Evolutionary conservation across 2,329 filamentous ascomycete species (phyloP).

Genomic region (Paraphaeosphaeria minitans): DNA sequence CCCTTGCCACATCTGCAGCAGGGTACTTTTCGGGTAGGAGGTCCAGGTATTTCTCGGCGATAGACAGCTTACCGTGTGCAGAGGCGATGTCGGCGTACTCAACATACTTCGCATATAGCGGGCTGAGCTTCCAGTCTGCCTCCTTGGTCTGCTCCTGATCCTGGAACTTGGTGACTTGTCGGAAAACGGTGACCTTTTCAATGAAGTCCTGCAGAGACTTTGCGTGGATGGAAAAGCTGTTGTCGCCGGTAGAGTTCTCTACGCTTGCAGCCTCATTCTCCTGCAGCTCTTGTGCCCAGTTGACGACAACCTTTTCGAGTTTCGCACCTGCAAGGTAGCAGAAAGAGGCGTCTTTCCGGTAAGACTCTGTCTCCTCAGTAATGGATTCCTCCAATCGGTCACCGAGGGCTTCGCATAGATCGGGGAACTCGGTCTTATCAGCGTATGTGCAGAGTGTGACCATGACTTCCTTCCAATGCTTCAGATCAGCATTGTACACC

Average conservation of each 20-base stretch:
- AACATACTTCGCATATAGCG: slow-evolving; percentile 91
- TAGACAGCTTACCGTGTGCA: slow-evolving; percentile 81
- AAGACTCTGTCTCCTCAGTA: slow-evolving; percentile 54
- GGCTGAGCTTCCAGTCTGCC: slow-evolving; percentile 85
- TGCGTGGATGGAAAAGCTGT: slow-evolving; percentile 89
- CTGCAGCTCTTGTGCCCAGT: slow-evolving; percentile 89
- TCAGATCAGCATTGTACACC: slow-evolving; percentile 91
- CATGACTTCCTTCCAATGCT: slow-evolving; percentile 97
- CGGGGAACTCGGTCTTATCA: slow-evolving; percentile 85
- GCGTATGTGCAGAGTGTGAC: slow-evolving; percentile 95
- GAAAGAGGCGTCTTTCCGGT: slow-evolving; percentile 89
- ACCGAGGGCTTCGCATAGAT: slow-evolving; percentile 92
- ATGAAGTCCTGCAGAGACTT: slow-evolving; percentile 89
- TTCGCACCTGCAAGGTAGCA: slow-evolving; percentile 96
- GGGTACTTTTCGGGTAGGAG: slow-evolving; percentile 83
- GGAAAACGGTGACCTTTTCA: slow-evolving; percentile 97
- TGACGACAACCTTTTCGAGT: slow-evolving; percentile 92
- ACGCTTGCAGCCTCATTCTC: slow-evolving; percentile 80
- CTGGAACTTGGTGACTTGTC: slow-evolving; percentile 88
- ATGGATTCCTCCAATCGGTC: slow-evolving; percentile 81
- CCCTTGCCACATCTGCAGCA: slow-evolving; percentile 83
- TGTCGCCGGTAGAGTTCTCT: slow-evolving; percentile 71
- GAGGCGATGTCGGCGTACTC: slow-evolving; percentile 97
- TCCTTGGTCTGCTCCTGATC: slow-evolving; percentile 74
- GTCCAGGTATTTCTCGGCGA: slow-evolving; percentile 90